phyloP scores from a whole-genome alignment of 2,329 filamentous ascomycete species.

The Cadophora gregata region DNA sequence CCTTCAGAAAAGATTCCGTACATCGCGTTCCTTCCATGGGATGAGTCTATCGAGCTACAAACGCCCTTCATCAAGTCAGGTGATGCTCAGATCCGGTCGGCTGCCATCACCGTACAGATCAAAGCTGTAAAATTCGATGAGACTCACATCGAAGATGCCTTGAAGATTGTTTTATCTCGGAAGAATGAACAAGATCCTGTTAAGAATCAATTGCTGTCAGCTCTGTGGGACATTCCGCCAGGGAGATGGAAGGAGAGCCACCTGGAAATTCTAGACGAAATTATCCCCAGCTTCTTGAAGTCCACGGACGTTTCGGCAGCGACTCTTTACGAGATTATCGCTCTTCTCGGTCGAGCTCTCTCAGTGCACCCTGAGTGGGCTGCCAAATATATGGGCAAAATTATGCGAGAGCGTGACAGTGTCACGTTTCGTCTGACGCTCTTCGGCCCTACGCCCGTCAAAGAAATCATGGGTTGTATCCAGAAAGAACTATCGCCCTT shows the following conservation, averaged over 20 bases:
- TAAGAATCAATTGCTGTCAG: constrained; percentile 11
- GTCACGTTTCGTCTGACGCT: not conserved
- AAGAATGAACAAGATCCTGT: constrained; percentile 32
- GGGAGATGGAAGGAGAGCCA: constrained; percentile 21
- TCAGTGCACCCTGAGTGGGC: constrained; percentile 24
- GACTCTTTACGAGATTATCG: constrained; percentile 13
- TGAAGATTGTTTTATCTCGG: constrained; percentile 22
- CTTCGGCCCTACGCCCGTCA: constrained; percentile 13
- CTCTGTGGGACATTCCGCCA: constrained; percentile 13
- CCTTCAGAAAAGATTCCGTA: constrained; percentile 22
- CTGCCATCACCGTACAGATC: constrained; percentile 22
- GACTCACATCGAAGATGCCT: constrained; percentile 21
- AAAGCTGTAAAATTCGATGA: constrained; percentile 23
- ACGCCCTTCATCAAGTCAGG: constrained; percentile 22
- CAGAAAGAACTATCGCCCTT: constrained; percentile 19
- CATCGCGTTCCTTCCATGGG: constrained; percentile 27
- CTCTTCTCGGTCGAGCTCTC: constrained; percentile 12
- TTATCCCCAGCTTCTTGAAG: constrained; percentile 16
- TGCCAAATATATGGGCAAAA: constrained; percentile 10
- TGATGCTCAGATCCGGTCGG: constrained; percentile 19
- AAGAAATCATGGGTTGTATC: constrained; percentile 19
- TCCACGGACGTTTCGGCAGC: not conserved
- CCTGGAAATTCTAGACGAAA: constrained; percentile 14
- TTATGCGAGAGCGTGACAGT: constrained; percentile 11
- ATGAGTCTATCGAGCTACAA: constrained; percentile 27